Evolutionary conservation across 2,329 filamentous ascomycete genomes (phyloP).

Genomic region (Arthrobotrys iridis): DNA sequence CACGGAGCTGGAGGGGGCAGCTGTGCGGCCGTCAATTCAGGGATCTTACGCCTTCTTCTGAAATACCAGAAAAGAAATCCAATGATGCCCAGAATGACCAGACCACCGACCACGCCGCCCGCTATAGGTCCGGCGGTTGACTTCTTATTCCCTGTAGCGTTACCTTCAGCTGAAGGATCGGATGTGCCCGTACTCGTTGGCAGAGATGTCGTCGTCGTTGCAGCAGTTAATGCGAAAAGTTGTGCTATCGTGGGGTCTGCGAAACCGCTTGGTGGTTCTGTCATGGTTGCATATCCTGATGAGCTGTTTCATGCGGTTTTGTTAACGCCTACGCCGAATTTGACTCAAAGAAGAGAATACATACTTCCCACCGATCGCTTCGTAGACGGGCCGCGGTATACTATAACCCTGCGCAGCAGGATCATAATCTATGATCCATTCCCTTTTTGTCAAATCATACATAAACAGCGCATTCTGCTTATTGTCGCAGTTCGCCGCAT

Average conservation of each 20-base stretch:
- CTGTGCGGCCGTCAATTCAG: background rate
- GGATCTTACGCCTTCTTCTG: background rate
- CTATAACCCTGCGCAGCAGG: background rate
- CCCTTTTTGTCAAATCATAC: conserved; percentile 29
- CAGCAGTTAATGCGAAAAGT: conserved; percentile 28
- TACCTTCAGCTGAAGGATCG: background rate
- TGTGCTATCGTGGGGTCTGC: conserved; percentile 21
- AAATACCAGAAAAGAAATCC: background rate
- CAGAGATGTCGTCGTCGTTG: background rate
- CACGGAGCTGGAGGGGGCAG: background rate
- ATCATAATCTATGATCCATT: conserved; percentile 29
- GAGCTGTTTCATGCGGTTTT: background rate
- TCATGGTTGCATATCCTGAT: conserved; percentile 24
- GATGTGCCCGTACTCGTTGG: conserved; percentile 2
- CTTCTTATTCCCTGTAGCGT: background rate
- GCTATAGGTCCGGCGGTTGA: conserved; percentile 9
- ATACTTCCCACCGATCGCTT: conserved; percentile 32
- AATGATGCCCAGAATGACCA: background rate
- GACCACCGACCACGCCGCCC: conserved; percentile 12
- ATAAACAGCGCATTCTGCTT: conserved; percentile 40
- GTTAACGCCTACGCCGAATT: background rate
- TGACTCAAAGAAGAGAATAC: background rate
- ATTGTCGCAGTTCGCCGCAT: conserved; percentile 27
- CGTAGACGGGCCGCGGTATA: conserved; percentile 16
- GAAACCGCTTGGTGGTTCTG: conserved; percentile 21